Evolutionary conservation across 257 asterid species (phyloP).

Genomic region (Petunia axillaris): DNA sequence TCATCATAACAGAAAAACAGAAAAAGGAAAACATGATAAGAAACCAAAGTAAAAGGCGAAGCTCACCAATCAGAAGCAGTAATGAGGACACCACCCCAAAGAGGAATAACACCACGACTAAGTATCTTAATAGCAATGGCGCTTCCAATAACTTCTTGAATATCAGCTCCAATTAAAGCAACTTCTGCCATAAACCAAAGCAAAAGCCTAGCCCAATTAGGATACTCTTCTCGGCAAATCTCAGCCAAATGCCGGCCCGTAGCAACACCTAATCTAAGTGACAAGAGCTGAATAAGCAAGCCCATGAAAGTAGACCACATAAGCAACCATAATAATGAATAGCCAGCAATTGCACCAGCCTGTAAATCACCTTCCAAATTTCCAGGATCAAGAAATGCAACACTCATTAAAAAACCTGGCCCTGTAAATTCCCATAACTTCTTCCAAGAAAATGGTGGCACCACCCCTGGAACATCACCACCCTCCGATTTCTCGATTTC

Average conservation of each 20-base stretch:
- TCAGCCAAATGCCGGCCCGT: conserved; percentile 79
- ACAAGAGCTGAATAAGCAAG: conserved; percentile 59
- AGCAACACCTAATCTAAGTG: conserved; percentile 68
- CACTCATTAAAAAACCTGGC: conserved; percentile 78
- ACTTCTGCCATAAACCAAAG: conserved; percentile 81
- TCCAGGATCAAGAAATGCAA: conserved; percentile 81
- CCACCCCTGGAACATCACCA: conserved; percentile 28
- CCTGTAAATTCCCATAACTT: conserved; percentile 80
- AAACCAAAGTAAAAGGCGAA: background rate
- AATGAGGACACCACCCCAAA: conserved; percentile 80
- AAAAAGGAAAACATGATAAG: background rate
- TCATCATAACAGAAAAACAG: background rate
- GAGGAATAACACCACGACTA: conserved; percentile 59
- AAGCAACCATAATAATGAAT: conserved; percentile 63
- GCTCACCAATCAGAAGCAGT: conserved; percentile 75
- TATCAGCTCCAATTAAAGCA: conserved; percentile 71
- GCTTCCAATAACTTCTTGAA: conserved; percentile 84
- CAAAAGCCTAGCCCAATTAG: conserved; percentile 60
- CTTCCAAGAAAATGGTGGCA: conserved; percentile 69
- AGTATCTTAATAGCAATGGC: conserved; percentile 71
- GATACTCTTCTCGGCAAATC: conserved; percentile 72
- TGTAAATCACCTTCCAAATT: conserved; percentile 77
- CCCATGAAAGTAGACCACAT: conserved; percentile 79
- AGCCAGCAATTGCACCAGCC: conserved; percentile 76
- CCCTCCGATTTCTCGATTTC: conserved; percentile 50